phyloP scores from a whole-genome alignment of 768 basidiomycete genomes.

The Russula abietina region DNA sequence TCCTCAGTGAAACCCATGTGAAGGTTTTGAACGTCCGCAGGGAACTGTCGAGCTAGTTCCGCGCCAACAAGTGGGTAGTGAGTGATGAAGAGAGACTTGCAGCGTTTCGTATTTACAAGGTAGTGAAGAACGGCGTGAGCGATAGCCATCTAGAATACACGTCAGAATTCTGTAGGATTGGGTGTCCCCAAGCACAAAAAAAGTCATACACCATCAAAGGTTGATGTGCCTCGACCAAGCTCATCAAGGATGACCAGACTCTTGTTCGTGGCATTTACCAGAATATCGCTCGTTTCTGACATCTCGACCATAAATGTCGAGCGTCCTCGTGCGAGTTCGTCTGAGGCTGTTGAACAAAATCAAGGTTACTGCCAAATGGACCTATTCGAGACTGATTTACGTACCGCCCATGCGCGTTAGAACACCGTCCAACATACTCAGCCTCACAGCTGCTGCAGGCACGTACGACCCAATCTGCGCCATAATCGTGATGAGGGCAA shows the following conservation, averaged over 20 bases:
- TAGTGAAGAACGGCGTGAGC: conserved; percentile 76
- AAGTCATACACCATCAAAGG: conserved; percentile 66
- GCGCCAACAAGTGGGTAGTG: conserved; percentile 86
- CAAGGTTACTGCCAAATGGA: conserved; percentile 7
- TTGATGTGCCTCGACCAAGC: conserved; percentile 85
- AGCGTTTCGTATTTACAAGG: conserved; percentile 50
- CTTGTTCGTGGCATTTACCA: conserved; percentile 62
- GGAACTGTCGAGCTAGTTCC: conserved; percentile 55
- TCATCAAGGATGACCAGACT: conserved; percentile 90
- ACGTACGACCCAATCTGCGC: conserved; percentile 94
- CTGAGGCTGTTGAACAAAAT: conserved; percentile 51
- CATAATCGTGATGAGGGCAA: conserved; percentile 68
- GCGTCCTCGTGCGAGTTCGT: conserved; percentile 78
- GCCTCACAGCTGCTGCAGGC: conserved; percentile 65
- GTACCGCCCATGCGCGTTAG: conserved; percentile 86
- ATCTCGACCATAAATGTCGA: conserved; percentile 99
- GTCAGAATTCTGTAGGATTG: conserved; percentile 31
- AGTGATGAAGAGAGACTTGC: conserved; percentile 87
- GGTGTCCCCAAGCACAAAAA: not conserved
- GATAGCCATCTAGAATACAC: conserved; percentile 65
- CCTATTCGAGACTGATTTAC: conserved; percentile 24
- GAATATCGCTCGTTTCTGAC: conserved; percentile 86
- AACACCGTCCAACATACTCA: conserved; percentile 80
- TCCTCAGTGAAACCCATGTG: conserved; percentile 84
- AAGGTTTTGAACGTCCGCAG: conserved; percentile 59